These are phyloP conservation scores for Phytophthora crassamura DNA, from an alignment of 352 stramenopile genomes.

Conservation along the genomic window DNA sequence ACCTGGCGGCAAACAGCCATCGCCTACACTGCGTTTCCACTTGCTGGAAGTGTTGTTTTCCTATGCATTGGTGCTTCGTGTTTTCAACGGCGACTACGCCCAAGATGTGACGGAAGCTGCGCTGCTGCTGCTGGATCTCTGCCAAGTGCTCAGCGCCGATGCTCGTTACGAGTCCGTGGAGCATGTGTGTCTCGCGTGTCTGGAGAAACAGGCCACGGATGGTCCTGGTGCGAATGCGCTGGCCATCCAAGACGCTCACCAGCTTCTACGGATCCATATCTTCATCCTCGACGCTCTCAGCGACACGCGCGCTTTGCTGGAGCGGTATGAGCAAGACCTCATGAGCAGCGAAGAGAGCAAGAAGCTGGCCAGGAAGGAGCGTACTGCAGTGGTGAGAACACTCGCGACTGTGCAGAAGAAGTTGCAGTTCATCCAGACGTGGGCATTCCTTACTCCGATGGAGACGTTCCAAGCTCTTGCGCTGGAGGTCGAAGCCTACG, in stretches of 20 bases:
- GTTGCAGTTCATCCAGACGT: constrained; percentile 67
- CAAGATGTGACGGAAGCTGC: constrained; percentile 63
- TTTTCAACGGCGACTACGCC: constrained; percentile 80
- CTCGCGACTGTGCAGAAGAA: constrained; percentile 56
- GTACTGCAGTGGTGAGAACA: constrained; percentile 29
- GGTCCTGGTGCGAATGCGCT: constrained; percentile 29
- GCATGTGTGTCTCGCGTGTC: constrained; percentile 51
- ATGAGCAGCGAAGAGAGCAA: constrained; percentile 3
- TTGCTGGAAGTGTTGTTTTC: constrained; percentile 74
- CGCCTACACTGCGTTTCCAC: constrained; percentile 60
- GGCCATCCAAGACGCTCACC: constrained; percentile 51
- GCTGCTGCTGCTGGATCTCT: constrained; percentile 52
- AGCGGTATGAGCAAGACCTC: constrained; percentile 40
- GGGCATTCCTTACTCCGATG: constrained; percentile 38
- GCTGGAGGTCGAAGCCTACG: constrained; percentile 30
- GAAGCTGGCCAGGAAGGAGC: constrained; percentile 36
- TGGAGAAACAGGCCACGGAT: constrained; percentile 35
- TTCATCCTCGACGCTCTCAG: constrained; percentile 77
- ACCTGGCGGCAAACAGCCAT: constrained; percentile 32
- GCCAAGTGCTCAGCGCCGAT: constrained; percentile 55
- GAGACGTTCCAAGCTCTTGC: constrained; percentile 34
- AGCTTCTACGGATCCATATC: constrained; percentile 43
- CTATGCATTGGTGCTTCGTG: constrained; percentile 73
- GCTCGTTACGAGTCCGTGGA: constrained; percentile 56
- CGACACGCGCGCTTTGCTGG: constrained; percentile 55